A percentile compares a stretch with the other conserved stretches of the same genome.
Evolutionary conservation across 2,329 filamentous ascomycete genomes (phyloP).

Genomic region (Botrytis aclada): DNA sequence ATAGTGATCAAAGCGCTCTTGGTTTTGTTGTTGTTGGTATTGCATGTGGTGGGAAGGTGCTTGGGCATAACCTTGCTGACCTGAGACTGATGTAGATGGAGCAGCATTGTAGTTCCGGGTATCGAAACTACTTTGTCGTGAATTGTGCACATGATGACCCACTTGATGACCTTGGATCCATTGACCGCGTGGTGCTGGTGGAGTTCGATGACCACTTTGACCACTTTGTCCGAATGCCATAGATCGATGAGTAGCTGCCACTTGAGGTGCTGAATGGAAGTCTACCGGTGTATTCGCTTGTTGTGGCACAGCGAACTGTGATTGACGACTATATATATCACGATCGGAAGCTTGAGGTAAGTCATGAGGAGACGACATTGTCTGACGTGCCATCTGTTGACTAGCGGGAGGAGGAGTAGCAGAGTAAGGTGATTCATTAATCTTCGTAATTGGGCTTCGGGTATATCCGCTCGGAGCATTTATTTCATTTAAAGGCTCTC

Average conservation of each 20-base stretch:
- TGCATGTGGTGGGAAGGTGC: slow-evolving; percentile 29
- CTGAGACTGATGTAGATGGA: slow-evolving; percentile 28
- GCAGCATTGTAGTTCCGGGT: slow-evolving; percentile 27
- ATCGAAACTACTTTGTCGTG: slow-evolving; percentile 36
- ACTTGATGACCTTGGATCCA: slow-evolving; percentile 30
- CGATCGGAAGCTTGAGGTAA: slow-evolving; percentile 31
- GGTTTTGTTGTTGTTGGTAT: slow-evolving; percentile 24
- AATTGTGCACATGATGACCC: slow-evolving; percentile 32
- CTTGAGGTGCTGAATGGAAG: slow-evolving; percentile 32
- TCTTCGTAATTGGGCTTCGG: slow-evolving; percentile 29
- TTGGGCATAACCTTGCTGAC: slow-evolving; percentile 29
- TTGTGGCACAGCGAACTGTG: slow-evolving; percentile 33
- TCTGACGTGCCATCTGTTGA: slow-evolving; percentile 26
- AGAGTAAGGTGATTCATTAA: slow-evolving; percentile 39
- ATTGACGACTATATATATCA: slow-evolving; percentile 36
- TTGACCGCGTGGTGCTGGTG: slow-evolving; percentile 32
- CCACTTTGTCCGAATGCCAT: slow-evolving; percentile 33
- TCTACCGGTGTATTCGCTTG: slow-evolving; percentile 31
- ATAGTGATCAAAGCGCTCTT: slow-evolving; percentile 17
- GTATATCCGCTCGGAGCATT: slow-evolving; percentile 31
- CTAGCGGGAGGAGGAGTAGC: slow-evolving; percentile 31
- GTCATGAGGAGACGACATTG: slow-evolving; percentile 34
- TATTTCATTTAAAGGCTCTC: slow-evolving; percentile 34
- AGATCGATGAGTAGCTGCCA: slow-evolving; percentile 32
- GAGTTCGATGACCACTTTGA: slow-evolving; percentile 29